Base-by-base conservation (phyloP, 257 asterid species). In the Osmanthus fragrans region DNA sequence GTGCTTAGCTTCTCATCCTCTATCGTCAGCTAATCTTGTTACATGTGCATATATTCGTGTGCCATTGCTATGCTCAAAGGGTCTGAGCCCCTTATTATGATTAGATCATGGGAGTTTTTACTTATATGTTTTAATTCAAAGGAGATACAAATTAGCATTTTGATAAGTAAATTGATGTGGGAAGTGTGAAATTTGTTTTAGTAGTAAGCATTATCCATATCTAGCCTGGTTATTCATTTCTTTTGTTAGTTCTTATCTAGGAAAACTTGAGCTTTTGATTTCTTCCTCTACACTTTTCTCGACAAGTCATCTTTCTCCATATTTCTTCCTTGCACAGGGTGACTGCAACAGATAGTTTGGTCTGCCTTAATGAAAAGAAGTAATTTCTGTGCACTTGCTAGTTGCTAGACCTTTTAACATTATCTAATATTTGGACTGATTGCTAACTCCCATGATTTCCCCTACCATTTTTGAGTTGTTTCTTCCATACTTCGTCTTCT, bases 21-120 rank as follows among this genome's bases (percentile, higher is more conserved):
- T 45, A 49, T 70, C 51, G 49, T 68, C 39, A 77, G 67, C 71
- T 65, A 32, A 74, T 77, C 19, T 36, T 51, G 63, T 42, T 71
- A 66, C 27, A 74, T 27, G 18, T 27, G 19, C 77, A 42, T 72
- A 70, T 36, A 77, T 60, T n/a, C 73, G 51, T 71, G 49, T 39
- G 42, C 30, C 71, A 23, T 23, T 11, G 6, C 54, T 33, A 3
- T 73, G 70, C 65, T 18, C 21, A 54, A 65, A 23, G 51, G 74
- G 68, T 51, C n/a, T 77, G 12, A 23, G 74, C 29, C 12, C 18
- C 29, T 73, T 70, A 54, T 25, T 69, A 58, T 36, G 33, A 70
- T 70, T n/a, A 56, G 27, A 81, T 73, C 40, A 18, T 15, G 76
- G 15, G 71, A 45, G 19, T 32, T 23, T 66, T 60, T 54, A 19